Evolutionary conservation across 2,329 filamentous ascomycete genomes (phyloP), one percentile per base, ranked within the genome.

Genomic region (Arthrobotrys sinensis): DNA sequence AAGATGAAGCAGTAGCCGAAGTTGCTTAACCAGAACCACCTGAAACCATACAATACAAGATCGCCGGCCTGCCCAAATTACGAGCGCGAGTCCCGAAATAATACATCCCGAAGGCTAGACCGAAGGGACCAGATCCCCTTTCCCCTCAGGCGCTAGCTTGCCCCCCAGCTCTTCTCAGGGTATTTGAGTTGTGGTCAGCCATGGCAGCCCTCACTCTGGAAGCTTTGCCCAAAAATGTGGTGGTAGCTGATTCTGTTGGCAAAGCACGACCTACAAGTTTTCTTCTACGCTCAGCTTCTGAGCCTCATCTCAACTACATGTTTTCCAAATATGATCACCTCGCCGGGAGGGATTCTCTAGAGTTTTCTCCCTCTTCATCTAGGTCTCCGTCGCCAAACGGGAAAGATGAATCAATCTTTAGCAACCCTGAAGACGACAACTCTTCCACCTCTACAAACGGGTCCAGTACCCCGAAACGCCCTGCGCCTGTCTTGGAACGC

Each of bases 1-100:
- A 71, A 71, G 50, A 77, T 77, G 73, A 77, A 77, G 60, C 73
- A 77, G 73, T 77, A 77, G 73, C 73, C 66, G 67, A 77, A 66
- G 50, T 55, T 63, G 66, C 60, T 77, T 65, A 67, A 69, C 72
- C 72, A 69, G 72, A 68, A 66, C 43, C 66, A 60, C 43, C 66
- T 77, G 66, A 77, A 77, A 71, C 73, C 50, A 77, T 53, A 46
- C 66, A 53, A 66, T 46, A 63, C 66, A 67, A 28, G 52, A 75
- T 66, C 62, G 19, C 43, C 70, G 38, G 68, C 69, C 69, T 66
- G 60, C 69, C 69, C 16, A 53, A 63, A 71, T 71, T 71, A 38
- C 55, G 55, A 72, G 46, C 57, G 68, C 68, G 48, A 72, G 57
- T 52, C 68, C 60, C 69, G 62, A 73, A 66, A 57, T 43, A 71